phyloP scores from a whole-genome alignment of 2,329 filamentous ascomycete genomes.

The Beauveria sp. region DNA sequence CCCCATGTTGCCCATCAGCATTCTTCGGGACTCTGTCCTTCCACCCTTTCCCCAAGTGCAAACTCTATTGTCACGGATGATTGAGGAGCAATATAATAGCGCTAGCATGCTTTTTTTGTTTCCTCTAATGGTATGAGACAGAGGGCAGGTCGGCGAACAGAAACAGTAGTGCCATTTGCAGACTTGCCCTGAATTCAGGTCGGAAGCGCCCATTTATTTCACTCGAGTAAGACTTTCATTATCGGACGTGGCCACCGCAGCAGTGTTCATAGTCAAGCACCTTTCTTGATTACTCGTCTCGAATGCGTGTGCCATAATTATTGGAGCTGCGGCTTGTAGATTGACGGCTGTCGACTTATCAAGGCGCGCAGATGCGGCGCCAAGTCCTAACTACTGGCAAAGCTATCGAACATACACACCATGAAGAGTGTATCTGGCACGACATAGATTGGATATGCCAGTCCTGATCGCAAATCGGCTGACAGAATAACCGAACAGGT shows the following conservation, averaged over 20 bases:
- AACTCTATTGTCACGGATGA: slow-evolving; percentile 6
- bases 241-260: too few species aligned
- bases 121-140: too few species aligned
- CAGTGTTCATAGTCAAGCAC: too few species aligned
- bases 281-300: neutral
- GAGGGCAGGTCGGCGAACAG: too few species aligned
- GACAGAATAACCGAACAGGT: neutral
- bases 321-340: neutral
- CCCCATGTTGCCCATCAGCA: neutral
- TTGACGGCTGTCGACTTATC: neutral
- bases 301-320: neutral
- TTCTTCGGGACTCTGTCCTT: neutral
- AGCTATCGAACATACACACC: neutral
- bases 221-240: too few species aligned
- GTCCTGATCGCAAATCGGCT: neutral
- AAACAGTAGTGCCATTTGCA: too few species aligned
- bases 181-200: too few species aligned
- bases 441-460: neutral
- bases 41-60: slow-evolving; percentile 1
- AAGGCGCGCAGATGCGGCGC: neutral
- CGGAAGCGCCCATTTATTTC: too few species aligned
- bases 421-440: neutral
- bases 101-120: too few species aligned
- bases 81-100: neutral
- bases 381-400: neutral